Evolutionary conservation across 2,329 filamentous ascomycete genomes (phyloP).

Genomic region (Decorospora gaudefroyi): DNA sequence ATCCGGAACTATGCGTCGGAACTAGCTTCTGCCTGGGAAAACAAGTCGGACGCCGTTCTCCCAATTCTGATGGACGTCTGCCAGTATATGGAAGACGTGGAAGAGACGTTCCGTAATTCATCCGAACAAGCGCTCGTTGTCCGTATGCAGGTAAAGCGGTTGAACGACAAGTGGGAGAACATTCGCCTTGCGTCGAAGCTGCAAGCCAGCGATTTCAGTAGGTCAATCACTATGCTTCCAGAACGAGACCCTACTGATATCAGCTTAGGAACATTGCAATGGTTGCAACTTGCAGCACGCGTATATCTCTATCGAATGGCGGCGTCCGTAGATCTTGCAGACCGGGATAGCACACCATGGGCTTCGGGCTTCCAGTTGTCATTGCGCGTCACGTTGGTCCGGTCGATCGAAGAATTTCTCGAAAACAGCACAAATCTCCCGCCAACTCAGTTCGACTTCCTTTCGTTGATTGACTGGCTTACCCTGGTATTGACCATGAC

Average conservation of each 20-base stretch:
- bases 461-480: conserved; percentile 43
- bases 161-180: conserved; percentile 43
- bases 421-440: conserved; percentile 39
- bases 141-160: conserved; percentile 40
- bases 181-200: conserved; percentile 36
- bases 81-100: conserved; percentile 44
- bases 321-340: conserved; percentile 33
- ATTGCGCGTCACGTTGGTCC: conserved; percentile 39
- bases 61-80: conserved; percentile 40
- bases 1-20: conserved; percentile 42
- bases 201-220: conserved; percentile 41
- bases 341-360: conserved; percentile 39
- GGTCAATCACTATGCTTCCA: conserved; percentile 1
- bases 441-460: conserved; percentile 33
- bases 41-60: conserved; percentile 37
- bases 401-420: conserved; percentile 42
- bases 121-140: conserved; percentile 38
- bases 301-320: conserved; percentile 37
- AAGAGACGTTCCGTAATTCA: conserved; percentile 40
- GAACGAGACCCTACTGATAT: conserved; percentile 14
- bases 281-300: conserved; percentile 40
- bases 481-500: conserved; percentile 38
- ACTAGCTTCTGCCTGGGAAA: conserved; percentile 37
- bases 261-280: conserved; percentile 36
- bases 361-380: conserved; percentile 45